phyloP scores from a whole-genome alignment of 768 basidiomycete genomes.

The Cystobasidiopsis lactophilus region DNA sequence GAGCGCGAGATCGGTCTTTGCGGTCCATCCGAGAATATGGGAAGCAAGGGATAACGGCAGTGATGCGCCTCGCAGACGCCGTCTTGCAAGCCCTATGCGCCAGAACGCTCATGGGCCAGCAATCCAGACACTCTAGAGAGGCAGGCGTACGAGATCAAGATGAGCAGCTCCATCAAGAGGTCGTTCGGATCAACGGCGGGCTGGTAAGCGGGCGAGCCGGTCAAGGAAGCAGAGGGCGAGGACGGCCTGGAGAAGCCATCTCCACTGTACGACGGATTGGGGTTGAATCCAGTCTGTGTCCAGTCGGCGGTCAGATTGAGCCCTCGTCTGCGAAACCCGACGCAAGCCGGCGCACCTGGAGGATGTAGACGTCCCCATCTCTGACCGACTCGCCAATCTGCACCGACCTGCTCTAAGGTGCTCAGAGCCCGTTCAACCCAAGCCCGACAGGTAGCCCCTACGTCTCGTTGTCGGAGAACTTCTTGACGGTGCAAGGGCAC shows the following conservation, averaged over 20 bases:
- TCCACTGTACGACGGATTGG: slow-evolving; percentile 13
- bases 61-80: slow-evolving; percentile 80
- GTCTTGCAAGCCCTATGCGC: slow-evolving; percentile 5
- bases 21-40: slow-evolving; percentile 83
- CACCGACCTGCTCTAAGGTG: slow-evolving; percentile 60
- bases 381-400: slow-evolving; percentile 75
- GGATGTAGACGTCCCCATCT: slow-evolving; percentile 96
- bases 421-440: not conserved
- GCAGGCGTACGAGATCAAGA: slow-evolving; percentile 54
- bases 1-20: slow-evolving; percentile 86
- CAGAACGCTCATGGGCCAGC: not conserved
- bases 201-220: not conserved
- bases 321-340: not conserved
- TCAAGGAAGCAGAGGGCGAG: not conserved
- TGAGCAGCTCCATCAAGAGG: slow-evolving; percentile 93
- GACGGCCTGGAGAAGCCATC: not conserved
- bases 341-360: slow-evolving; percentile 45
- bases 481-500: slow-evolving; percentile 61
- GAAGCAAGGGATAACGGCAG: slow-evolving; percentile 93
- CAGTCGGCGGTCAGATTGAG: not conserved
- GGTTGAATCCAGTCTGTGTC: slow-evolving; percentile 20
- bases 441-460: slow-evolving; percentile 39
- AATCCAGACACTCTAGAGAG: not conserved
- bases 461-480: slow-evolving; percentile 87
- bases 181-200: slow-evolving; percentile 54